Base-by-base conservation (phyloP, 352 stramenopile species). In the Sclerospora graminicola region DNA sequence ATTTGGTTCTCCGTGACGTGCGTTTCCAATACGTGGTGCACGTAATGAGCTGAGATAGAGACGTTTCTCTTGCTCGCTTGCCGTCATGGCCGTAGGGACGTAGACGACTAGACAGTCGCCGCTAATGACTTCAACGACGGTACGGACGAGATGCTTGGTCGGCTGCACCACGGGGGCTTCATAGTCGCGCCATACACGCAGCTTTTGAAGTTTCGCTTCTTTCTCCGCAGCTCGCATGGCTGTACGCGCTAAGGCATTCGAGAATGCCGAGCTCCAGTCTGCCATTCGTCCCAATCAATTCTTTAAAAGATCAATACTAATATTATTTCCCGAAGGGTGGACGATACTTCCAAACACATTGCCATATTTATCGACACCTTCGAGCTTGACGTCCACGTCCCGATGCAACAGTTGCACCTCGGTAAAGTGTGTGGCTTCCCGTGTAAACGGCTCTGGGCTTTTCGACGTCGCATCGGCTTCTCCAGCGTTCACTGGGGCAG, bases 291-390 rank as follows among this genome's bases (percentile, higher is more conserved):
- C 96, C 14, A 98, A 62, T 11, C 96, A 95, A 37, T 84, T 83
- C 65, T 97, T 96, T n/a, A 99, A 62, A 29, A 99, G 70, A 69
- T 98, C 96, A n/a, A 96, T 76, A 40, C 83, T 94, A 54, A 99
- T 98, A 72, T 98, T 98, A 20, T 76, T 67, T 41, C 95, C 95
- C 36, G 90, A 94, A 19, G 89, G 91, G 71, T 99, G 95, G 56
- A 98, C 76, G 16, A 99, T 81, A 24, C 82, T 96, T 24, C 94
- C 95, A 54, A 97, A 97, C 35, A 97, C 79, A 55, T 95, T 96
- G 51, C 86, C 90, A 45, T 94, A 97, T 63, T 97, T 98, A 68
- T 98, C 95, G 7, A 96, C 93, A 23, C 95, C 89, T 39, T 94
- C 84, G 19, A 99, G 67, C 54, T 98, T 92, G 13, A 99, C 64